Evolutionary conservation across 345 rosid genomes (phyloP), one percentile per base, ranked within the genome.

Genomic region (Pelargonium nanum): DNA sequence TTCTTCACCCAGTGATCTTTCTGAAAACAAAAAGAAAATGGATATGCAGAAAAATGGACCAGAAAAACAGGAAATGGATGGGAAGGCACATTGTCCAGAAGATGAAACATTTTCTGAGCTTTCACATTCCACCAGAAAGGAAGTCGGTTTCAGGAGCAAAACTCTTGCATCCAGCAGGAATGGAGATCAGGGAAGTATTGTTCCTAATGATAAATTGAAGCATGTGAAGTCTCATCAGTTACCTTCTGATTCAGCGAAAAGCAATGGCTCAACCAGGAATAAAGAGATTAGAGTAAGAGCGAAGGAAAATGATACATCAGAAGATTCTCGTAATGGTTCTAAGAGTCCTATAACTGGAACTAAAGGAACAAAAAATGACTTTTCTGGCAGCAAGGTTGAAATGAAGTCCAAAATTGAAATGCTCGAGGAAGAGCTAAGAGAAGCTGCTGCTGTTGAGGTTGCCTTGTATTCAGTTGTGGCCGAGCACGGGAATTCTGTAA

Each of bases 381-480:
- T 26, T 68, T 77, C 60, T 28, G 68, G 66, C 26, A 69, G 61
- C 53, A 77, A 74, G 53, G 76, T 70, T 58, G 77, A 70, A 26
- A 68, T 80, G 65, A 84, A 80, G 45, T 61, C 80, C 54, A 80
- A 62, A 72, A 71, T 81, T 40, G 86, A 83, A 69, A 77, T 71
- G 72, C 83, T 89, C 25, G 81, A 87, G 77, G 98, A 92, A 75
- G 96, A 92, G 72, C 58, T 92, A 57, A 82, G 82, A 76, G 98
- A 89, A 82, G 81, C 96, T 66, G 98, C 96, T 7, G 91, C 80
- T 62, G 67, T 88, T 55, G 96, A 92, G 81, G 83, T 81, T 62
- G 88, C 91, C 57, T 80, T 92, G 66, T 92, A 89, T 75, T 86
- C 96, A 4, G 82, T 92, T 40, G 84, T 81, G 24, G 89, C 98